These are phyloP conservation scores for Steccherinum ochraceum DNA, from an alignment of 768 basidiomycete genomes.

Conservation along the genomic window DNA sequence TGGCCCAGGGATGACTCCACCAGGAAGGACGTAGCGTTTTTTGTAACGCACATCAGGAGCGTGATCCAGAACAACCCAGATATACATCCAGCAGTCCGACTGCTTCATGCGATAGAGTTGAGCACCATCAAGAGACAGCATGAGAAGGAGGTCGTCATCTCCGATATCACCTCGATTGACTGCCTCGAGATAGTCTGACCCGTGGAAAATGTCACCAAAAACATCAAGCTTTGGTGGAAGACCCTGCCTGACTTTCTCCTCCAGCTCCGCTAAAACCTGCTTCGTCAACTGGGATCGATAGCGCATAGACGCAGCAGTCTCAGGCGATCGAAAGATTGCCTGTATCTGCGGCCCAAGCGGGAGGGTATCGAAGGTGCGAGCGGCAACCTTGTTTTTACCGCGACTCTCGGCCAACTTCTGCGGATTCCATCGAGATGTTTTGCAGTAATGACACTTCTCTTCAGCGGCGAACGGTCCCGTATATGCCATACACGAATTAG, in stretches of 20 bases:
- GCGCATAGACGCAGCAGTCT: conserved; percentile 8
- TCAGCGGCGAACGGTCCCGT: conserved; percentile 9
- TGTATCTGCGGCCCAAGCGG: conserved; percentile 16
- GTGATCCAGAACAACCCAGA: conserved; percentile 23
- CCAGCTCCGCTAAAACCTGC: conserved; percentile 2
- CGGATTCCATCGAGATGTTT: conserved; percentile 10
- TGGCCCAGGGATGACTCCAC: conserved; percentile 25
- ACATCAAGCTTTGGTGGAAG: neutral
- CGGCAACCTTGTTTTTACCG: conserved; percentile 3
- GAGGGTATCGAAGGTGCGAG: conserved; percentile 14
- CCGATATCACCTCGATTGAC: conserved; percentile 9
- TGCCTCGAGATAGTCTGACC: conserved; percentile 12
- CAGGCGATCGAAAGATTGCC: conserved; percentile 10
- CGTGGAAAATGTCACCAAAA: conserved; percentile 9
- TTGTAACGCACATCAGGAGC: conserved; percentile 23
- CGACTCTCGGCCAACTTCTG: neutral
- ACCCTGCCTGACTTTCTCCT: neutral
- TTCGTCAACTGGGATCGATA: conserved; percentile 6
- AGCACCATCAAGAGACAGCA: conserved; percentile 13
- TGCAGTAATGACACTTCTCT: conserved; percentile 12
- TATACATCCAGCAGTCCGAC: conserved; percentile 29
- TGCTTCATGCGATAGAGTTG: conserved; percentile 24
- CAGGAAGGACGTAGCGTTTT: conserved; percentile 23
- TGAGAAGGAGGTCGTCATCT: conserved; percentile 6
- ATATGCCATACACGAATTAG: conserved; percentile 10